Evolutionary conservation across 495 filamentous ascomycete genomes (phyloP), one percentile per base, ranked within the genome.

Genomic region (Hypoxylon lienhwacheense): DNA sequence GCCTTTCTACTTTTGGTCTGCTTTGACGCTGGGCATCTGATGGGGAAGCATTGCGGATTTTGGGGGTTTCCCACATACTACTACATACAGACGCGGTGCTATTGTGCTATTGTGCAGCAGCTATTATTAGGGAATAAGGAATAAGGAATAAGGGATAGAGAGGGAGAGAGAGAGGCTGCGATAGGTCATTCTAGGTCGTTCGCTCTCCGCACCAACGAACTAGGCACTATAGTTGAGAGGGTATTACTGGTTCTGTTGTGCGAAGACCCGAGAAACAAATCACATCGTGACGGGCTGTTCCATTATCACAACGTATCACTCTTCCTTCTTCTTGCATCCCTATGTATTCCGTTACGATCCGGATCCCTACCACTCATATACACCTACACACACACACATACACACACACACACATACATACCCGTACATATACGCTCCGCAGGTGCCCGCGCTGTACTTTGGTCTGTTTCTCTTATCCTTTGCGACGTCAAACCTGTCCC

Each of bases 121-220:
- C 71, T 74, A 71, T 74, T 65, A 72, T 70, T 70, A 70, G 58
- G 52, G 52, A 53, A n/a, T n/a, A n/a, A n/a, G n/a, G n/a, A n/a
- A n/a, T n/a, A n/a, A n/a, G n/a, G n/a, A n/a, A n/a, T n/a, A n/a
- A n/a, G n/a, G n/a, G n/a, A n/a, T n/a, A n/a, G n/a, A n/a, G n/a
- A n/a, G n/a, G n/a, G 25, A 47, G 41, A 35, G 24, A 16, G 14
- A 43, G 41, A 12, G 14, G 34, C 20, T 40, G 40, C 19, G 15
- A 45, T 22, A 47, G 47, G 47, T 47, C 41, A 35, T 29, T 42
- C 49, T 47, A 22, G 46, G 35, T 47, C 34, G 58, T 51, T 42
- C 34, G 14, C 44, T 48, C 58, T 55, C 52, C 50, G 46, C 41
- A 46, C 50, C 46, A 15, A 47, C 50, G 40, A 14, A 36, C 45